Evolutionary conservation across 2,329 filamentous ascomycete species (phyloP), one percentile per base, ranked within the genome.

Genomic region (Cadophora sp.): DNA sequence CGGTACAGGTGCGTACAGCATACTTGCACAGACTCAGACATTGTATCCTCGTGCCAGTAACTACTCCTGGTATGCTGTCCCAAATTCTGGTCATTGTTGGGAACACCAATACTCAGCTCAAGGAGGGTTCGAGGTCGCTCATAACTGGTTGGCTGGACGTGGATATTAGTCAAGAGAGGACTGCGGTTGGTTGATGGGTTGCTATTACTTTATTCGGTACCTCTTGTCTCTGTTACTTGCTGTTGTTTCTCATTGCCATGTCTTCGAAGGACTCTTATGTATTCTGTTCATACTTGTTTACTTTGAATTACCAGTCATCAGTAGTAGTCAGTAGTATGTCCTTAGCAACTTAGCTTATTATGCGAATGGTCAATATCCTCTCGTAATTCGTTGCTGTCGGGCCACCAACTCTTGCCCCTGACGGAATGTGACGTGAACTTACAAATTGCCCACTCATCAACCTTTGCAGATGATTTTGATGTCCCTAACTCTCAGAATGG

Each of bases 31-130:
- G 39, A 72, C 66, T 4, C 39, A 59, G 24, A 39, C 36, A 7
- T 45, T 71, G n/a, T 70, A 69, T 39, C 66, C 69, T 24, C 53
- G 14, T 4, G 62, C 66, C 27, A 55, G 55, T 11, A 66, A 65
- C n/a, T 69, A 66, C 39, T 55, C 64, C 14, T 71, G 55, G 58
- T 70, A 67, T 62, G 50, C 55, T 18, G 22, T 70, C 11, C 64
- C 68, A 1, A 66, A 71, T 22, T 53, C 68, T 11, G 66, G 70
- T 7, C 66, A 70, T 62, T 66, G 66, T 20, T 70, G 70, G 68
- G 24, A 66, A 24, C 65, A 67, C 63, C 66, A 70, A 13, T 68
- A 64, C 30, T 58, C 36, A 24, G 66, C 68, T 9, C 39, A 62
- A 55, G 30, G 45, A 4, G 66, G 68, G 1, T 71, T 70, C 55